phyloP scores from a whole-genome alignment of 192 early-diverging fungal species.

The Backusella tuberculispora region DNA sequence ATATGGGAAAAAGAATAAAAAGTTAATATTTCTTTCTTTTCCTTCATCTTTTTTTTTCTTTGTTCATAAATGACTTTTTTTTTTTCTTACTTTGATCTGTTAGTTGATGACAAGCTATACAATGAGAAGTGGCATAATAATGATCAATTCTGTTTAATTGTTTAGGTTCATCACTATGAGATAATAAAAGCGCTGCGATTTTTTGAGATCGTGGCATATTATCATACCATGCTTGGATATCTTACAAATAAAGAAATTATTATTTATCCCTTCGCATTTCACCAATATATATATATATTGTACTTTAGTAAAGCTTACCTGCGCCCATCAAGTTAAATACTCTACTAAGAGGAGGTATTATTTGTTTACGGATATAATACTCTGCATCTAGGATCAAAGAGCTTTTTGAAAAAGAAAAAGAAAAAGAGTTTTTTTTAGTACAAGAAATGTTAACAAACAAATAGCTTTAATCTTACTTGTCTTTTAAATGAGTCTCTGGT shows the following conservation, averaged over 20 bases:
- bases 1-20: background rate
- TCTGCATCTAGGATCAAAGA: conserved; percentile 68
- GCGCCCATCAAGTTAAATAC: conserved; percentile 81
- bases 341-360: conserved; percentile 78
- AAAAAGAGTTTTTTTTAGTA: background rate
- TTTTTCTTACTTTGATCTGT: conserved; percentile 45
- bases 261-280: background rate
- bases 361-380: conserved; percentile 88
- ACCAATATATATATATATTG: background rate
- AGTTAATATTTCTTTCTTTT: background rate
- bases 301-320: conserved; percentile 23
- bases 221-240: conserved; percentile 71
- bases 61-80: too few species aligned
- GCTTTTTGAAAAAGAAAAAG: conserved; percentile 3
- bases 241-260: conserved; percentile 31
- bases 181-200: conserved; percentile 44
- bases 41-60: background rate
- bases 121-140: conserved; percentile 69
- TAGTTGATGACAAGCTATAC: conserved; percentile 60
- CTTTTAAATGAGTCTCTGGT: conserved; percentile 65
- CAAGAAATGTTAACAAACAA: background rate
- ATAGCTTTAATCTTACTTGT: conserved; percentile 47
- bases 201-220: conserved; percentile 69
- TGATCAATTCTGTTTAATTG: conserved; percentile 63
- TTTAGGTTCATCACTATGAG: conserved; percentile 31